A percentile compares a stretch with the other conserved stretches of the same genome.
phyloP scores from a whole-genome alignment of 2,329 filamentous ascomycete species.

The Hypoxylon rubiginosum region DNA sequence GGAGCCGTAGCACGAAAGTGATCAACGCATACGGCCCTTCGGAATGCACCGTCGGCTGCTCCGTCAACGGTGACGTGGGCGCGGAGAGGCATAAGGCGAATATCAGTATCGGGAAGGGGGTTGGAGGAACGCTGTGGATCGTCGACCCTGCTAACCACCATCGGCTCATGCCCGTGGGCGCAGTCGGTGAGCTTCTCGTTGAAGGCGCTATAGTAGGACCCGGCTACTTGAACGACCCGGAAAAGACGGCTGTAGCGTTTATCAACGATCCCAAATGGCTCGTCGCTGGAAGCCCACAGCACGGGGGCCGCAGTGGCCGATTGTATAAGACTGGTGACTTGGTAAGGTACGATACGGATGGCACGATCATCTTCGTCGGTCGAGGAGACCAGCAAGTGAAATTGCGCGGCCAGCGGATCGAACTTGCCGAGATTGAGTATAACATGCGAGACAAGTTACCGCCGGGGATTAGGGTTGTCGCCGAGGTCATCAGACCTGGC shows the following conservation, averaged over 20 bases:
- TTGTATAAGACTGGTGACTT: constrained; percentile 74
- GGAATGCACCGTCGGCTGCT: constrained; percentile 67
- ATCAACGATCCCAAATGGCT: constrained; percentile 69
- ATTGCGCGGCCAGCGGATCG: constrained; percentile 74
- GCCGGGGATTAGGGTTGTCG: constrained; percentile 57
- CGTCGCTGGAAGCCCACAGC: constrained; percentile 53
- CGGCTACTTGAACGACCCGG: constrained; percentile 70
- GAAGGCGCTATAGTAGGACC: constrained; percentile 72
- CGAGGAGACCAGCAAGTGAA: constrained; percentile 79
- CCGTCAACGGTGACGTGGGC: constrained; percentile 60
- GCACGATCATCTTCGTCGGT: constrained; percentile 69
- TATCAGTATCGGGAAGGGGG: constrained; percentile 63
- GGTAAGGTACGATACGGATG: constrained; percentile 66
- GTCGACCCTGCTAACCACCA: constrained; percentile 63
- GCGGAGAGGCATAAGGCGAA: constrained; percentile 51
- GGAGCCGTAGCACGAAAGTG: constrained; percentile 62
- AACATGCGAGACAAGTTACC: constrained; percentile 62
- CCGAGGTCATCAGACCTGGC: constrained; percentile 64
- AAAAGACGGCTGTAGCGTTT: constrained; percentile 70
- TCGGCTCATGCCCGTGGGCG: constrained; percentile 61
- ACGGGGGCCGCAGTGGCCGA: constrained; percentile 57
- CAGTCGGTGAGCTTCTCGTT: constrained; percentile 66
- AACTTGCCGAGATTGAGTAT: constrained; percentile 68
- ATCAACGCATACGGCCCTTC: constrained; percentile 68
- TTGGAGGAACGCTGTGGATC: constrained; percentile 64